phyloP scores from a whole-genome alignment of 1,139 yeast genomes.

The Candida albicans region DNA sequence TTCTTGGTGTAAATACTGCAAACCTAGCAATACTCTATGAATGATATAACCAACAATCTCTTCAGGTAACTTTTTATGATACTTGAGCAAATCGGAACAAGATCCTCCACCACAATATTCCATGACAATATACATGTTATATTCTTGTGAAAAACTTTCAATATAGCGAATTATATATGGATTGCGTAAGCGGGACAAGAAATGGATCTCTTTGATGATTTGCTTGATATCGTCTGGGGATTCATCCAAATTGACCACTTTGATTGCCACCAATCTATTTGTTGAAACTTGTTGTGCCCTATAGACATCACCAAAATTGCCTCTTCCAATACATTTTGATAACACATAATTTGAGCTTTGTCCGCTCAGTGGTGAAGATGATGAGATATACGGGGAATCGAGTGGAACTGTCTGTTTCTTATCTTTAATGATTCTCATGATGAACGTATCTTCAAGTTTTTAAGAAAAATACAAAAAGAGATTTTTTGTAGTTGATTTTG shows the following conservation, averaged over 20 bases:
- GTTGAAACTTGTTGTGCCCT: constrained; percentile 45
- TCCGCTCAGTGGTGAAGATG: constrained; percentile 1
- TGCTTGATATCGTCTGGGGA: constrained; percentile 66
- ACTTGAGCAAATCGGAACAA: constrained; percentile 69
- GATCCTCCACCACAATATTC: constrained; percentile 94
- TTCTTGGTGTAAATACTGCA: constrained; percentile 70
- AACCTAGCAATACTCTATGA: constrained; percentile 60
- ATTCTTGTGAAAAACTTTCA: constrained; percentile 61
- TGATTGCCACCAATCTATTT: constrained; percentile 54
- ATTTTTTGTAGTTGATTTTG: too few species aligned
- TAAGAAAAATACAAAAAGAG: too few species aligned
- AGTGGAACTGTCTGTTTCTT: background rate
- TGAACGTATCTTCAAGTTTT: background rate
- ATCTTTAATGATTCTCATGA: constrained; percentile 2
- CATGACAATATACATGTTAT: constrained; percentile 84
- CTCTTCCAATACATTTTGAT: constrained; percentile 69
- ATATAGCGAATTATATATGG: constrained; percentile 64
- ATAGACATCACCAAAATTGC: constrained; percentile 87
- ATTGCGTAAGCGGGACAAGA: constrained; percentile 65
- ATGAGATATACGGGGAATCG: background rate
- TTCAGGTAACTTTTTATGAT: constrained; percentile 55
- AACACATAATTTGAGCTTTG: constrained; percentile 31
- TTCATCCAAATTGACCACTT: constrained; percentile 74
- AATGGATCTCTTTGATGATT: constrained; percentile 71
- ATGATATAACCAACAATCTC: constrained; percentile 58